A percentile compares a stretch with the other conserved stretches of the same genome.
phyloP scores from a whole-genome alignment of 192 early-diverging fungal genomes.

The Chytriomyces sp. region DNA sequence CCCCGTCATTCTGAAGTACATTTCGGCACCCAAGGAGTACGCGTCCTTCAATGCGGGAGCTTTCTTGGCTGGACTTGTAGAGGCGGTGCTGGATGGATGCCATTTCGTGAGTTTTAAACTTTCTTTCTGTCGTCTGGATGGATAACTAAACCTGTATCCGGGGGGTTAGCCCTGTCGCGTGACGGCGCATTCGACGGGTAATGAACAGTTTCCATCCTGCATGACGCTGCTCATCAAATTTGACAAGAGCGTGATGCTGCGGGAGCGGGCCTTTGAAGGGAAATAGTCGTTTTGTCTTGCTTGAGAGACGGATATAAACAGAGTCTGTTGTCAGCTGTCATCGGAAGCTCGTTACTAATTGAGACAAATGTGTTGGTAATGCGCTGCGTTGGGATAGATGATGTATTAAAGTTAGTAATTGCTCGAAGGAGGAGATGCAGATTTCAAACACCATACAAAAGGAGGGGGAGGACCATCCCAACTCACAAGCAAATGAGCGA shows the following conservation, averaged over 20 bases:
- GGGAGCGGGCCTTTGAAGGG: constrained; percentile 37
- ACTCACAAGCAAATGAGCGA: no score
- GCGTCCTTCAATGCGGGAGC: constrained; percentile 90
- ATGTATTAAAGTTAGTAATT: no score
- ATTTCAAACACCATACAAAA: no score
- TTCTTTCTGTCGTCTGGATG: background rate
- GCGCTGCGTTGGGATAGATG: no score
- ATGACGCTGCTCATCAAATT: constrained; percentile 98
- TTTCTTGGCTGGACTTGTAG: constrained; percentile 94
- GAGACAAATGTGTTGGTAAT: no score
- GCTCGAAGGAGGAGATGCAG: no score
- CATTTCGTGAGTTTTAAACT: constrained; percentile 74
- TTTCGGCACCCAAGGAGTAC: constrained; percentile 93
- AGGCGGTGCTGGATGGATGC: constrained; percentile 87
- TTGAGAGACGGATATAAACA: no score
- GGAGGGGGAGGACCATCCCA: no score
- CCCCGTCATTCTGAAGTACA: constrained; percentile 83
- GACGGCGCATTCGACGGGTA: constrained; percentile 89
- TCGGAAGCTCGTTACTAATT: no score
- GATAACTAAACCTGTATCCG: background rate
- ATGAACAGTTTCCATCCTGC: constrained; percentile 80
- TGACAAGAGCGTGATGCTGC: constrained; percentile 56
- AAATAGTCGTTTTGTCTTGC: no score
- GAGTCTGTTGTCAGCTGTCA: no score
- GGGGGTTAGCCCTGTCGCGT: constrained; percentile 74